Base-by-base conservation (phyloP, 2,329 filamentous ascomycete genomes). In the Cytospora paraplurivora region DNA sequence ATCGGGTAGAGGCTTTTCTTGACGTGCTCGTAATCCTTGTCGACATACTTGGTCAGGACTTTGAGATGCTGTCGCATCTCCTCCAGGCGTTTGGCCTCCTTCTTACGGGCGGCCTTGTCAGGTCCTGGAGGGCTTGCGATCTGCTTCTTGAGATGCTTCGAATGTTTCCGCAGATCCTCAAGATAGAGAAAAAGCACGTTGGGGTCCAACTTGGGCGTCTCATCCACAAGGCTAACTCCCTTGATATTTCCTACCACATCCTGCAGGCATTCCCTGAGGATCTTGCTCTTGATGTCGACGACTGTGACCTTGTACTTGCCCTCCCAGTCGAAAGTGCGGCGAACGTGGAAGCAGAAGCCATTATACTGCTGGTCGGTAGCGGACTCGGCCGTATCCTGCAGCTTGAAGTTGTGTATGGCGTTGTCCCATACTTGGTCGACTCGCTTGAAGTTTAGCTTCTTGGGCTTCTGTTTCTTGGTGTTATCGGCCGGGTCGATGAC, bases 211-310 rank as follows among this genome's bases (percentile, higher is more conserved):
- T 86, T 86, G 1, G 93, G 92, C 0, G 85, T 88, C 52, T 95
- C 91, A 64, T 93, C 89, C 5, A 94, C 91, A 53, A 96, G 77
- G 68, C 88, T 93, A 50, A 96, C 82, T 17, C 90, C 88, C 72
- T 92, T 92, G 71, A 92, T 87, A 21, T 86, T 88, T 51, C 90
- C 89, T 81, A 94, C 88, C 12, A 93, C 82, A 50, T 88, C 86
- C 56, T 84, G 81, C 0, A 94, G 80, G 27, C 86, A 87, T 66
- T 92, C 87, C 8, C 89, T 88, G 4, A 97, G 80, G 17, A 86
- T 77, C 69, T 92, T 92, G 72, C 91, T 95, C 77, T 93, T 95
- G 75, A 97, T 90, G 68, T 96, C 92, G 56, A 97, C 86, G 15
- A 88, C 77, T 0, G 92, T 93, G 71, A 74, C 72, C 69, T 85